phyloP scores from a whole-genome alignment of 2,329 filamentous ascomycete species.

The Lecanicillium sp. region DNA sequence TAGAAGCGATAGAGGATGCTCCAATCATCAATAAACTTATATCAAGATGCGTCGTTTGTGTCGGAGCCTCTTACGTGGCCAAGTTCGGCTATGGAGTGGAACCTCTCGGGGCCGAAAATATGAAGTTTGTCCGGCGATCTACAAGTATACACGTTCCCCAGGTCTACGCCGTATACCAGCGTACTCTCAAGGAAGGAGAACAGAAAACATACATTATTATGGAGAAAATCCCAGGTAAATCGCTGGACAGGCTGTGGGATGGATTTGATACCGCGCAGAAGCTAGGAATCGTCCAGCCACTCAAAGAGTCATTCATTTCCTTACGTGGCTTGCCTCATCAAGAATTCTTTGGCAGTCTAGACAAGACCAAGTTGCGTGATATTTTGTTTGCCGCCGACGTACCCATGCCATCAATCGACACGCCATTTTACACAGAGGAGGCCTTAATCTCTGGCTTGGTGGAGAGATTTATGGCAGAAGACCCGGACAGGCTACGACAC shows the following conservation, averaged over 20 bases:
- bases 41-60: conserved; percentile 2
- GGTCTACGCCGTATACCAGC: conserved; percentile 10
- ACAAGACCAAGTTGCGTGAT: conserved; percentile 8
- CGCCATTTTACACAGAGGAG: conserved; percentile 7
- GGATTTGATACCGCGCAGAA: conserved; percentile 1
- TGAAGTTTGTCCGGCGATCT: conserved; percentile 5
- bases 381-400: conserved; percentile 8
- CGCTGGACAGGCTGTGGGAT: conserved; percentile 10
- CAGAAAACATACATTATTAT: conserved; percentile 11
- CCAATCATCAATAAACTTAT: conserved; percentile 3
- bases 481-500: conserved; percentile 1
- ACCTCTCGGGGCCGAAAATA: conserved; percentile 8
- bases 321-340: conserved; percentile 7
- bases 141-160: conserved; percentile 7
- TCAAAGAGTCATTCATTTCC: conserved; percentile 5
- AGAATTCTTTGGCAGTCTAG: conserved; percentile 10
- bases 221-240: conserved; percentile 7
- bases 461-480: conserved; percentile 4
- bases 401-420: conserved; percentile 2
- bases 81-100: conserved; percentile 10
- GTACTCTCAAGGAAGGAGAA: background rate
- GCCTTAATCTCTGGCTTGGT: background rate
- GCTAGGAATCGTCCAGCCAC: background rate
- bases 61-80: conserved; percentile 7
- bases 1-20: conserved; percentile 9